phyloP scores from a whole-genome alignment of 345 rosid genomes.

The Carallia brachiata region DNA sequence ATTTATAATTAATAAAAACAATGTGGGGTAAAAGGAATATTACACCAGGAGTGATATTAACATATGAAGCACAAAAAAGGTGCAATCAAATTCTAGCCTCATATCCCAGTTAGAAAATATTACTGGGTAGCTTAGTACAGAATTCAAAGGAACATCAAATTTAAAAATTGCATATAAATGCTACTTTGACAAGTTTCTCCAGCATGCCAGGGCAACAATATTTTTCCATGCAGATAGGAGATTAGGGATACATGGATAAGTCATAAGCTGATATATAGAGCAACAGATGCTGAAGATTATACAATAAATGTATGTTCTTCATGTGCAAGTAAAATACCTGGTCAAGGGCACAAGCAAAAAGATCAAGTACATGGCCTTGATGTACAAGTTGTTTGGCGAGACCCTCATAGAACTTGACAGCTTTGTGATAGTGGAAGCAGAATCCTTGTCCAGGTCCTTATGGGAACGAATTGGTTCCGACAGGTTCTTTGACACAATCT shows the following conservation, averaged over 20 bases:
- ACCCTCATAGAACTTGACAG: constrained; percentile 71
- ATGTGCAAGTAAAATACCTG: constrained; percentile 44
- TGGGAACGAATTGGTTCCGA: constrained; percentile 96
- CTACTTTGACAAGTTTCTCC: too few relatives aligned
- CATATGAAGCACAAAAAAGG: not conserved
- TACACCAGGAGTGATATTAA: not conserved
- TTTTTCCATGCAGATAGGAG: too few relatives aligned
- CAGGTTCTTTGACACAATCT: constrained; percentile 83
- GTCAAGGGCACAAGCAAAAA: constrained; percentile 92
- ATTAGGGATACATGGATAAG: too few relatives aligned
- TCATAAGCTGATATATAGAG: not conserved
- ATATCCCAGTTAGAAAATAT: not conserved
- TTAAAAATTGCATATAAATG: too few relatives aligned
- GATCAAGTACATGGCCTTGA: constrained; percentile 96
- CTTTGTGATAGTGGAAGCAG: constrained; percentile 75
- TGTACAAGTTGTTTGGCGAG: constrained; percentile 93
- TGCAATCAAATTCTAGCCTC: not conserved
- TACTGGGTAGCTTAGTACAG: too few relatives aligned
- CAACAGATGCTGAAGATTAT: not conserved
- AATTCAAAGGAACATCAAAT: too few relatives aligned
- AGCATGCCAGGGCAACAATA: too few relatives aligned
- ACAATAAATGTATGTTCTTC: not conserved
- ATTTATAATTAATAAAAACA: not conserved
- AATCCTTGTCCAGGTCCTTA: constrained; percentile 88
- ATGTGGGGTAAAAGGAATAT: not conserved